Evolutionary conservation across 208 protist genomes (phyloP).

Genomic region (Strigomonas oncopelti): DNA sequence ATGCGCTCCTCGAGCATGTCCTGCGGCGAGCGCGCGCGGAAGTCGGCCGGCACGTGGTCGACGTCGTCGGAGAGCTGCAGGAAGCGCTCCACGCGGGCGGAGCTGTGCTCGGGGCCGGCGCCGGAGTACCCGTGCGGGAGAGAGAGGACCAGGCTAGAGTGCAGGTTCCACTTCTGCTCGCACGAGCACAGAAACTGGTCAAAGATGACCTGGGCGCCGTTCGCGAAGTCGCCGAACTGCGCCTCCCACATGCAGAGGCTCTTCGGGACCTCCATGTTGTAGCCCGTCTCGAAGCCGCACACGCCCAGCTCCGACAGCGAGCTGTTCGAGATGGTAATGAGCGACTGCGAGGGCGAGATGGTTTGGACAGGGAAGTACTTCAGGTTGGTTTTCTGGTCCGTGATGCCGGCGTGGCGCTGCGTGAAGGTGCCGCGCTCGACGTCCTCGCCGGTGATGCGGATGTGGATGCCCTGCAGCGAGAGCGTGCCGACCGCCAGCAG

Average conservation of each 20-base stretch:
- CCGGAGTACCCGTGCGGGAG: slow-evolving; percentile 99
- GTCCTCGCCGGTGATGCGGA: slow-evolving; percentile 95
- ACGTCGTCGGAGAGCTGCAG: slow-evolving; percentile 94
- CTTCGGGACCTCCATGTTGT: slow-evolving; percentile 93
- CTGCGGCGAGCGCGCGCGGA: slow-evolving; percentile 57
- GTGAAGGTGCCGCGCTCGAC: slow-evolving; percentile 99
- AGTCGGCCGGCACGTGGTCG: slow-evolving; percentile 67
- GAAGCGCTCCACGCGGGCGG: slow-evolving; percentile 96
- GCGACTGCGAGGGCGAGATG: slow-evolving; percentile 71
- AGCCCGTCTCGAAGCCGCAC: slow-evolving; percentile 97
- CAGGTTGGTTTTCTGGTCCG: slow-evolving; percentile 92
- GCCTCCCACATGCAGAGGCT: slow-evolving; percentile 98
- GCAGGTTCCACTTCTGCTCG: slow-evolving; percentile 97
- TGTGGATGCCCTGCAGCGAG: slow-evolving; percentile 88
- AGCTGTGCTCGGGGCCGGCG: slow-evolving; percentile 97
- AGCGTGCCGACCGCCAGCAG: slow-evolving; percentile 93
- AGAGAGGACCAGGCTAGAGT: slow-evolving; percentile 92
- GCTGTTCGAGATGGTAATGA: slow-evolving; percentile 93
- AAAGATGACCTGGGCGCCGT: slow-evolving; percentile 98
- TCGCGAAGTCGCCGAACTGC: slow-evolving; percentile 99
- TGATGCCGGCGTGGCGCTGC: slow-evolving; percentile 94
- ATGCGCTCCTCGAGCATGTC: slow-evolving; percentile 71
- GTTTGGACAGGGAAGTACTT: slow-evolving; percentile 81
- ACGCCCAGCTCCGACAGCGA: slow-evolving; percentile 96
- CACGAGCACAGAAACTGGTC: slow-evolving; percentile 93